Conservation (phyloP, 2,329 filamentous ascomycete species). For the Colletotrichum sp. region DNA sequence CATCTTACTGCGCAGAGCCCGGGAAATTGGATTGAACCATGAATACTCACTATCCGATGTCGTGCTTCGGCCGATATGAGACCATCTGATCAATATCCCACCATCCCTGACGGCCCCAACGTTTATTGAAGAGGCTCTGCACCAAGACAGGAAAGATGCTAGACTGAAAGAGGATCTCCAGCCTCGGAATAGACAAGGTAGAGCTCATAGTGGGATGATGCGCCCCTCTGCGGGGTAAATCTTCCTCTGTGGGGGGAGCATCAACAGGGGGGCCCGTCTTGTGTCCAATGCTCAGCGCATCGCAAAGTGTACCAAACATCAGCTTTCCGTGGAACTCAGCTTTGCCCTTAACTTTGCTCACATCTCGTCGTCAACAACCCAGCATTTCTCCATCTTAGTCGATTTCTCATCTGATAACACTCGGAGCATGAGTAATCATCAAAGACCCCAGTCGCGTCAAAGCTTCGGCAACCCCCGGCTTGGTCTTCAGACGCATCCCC, state of each 20-base stretch:
- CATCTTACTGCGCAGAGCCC: background rate
- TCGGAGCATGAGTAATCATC: background rate
- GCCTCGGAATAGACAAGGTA: background rate
- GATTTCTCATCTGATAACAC: background rate
- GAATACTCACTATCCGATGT: background rate
- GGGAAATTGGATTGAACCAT: background rate
- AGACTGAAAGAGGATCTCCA: background rate
- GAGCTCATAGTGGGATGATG: slow-evolving; percentile 2
- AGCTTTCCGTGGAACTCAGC: background rate
- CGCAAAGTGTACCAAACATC: background rate
- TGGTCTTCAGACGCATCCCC: background rate
- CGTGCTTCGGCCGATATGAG: background rate
- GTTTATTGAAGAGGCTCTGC: background rate
- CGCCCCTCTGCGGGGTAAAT: slow-evolving; percentile 20
- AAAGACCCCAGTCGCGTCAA: background rate
- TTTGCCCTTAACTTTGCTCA: background rate
- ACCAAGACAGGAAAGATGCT: background rate
- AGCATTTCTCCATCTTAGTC: background rate
- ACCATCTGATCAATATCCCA: background rate
- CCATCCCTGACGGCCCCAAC: background rate
- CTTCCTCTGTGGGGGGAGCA: slow-evolving; percentile 7
- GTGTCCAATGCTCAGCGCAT: background rate
- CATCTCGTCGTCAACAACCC: background rate
- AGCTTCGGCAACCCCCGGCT: background rate
- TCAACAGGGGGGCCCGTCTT: slow-evolving; percentile 4